Conservation (phyloP, 169 alveolate genomes). For the Perkinsus chesapeaki region DNA sequence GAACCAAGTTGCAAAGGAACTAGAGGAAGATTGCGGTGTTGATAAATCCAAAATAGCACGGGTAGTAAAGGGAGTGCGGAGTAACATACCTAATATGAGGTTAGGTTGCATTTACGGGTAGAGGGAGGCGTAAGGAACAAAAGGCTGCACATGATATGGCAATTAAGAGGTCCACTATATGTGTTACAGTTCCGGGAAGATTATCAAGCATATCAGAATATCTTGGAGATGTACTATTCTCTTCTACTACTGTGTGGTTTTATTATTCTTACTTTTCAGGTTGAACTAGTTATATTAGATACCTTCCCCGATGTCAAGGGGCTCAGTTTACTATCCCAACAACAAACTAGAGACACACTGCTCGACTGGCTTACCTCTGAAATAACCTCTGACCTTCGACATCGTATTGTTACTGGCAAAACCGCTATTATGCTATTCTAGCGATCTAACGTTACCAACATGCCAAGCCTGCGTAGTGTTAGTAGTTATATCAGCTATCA, state of each 20-base stretch:
- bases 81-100: not conserved
- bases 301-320: not conserved
- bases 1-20: not conserved
- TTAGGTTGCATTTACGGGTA: not conserved
- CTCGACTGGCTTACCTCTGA: not conserved
- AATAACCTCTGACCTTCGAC: not conserved
- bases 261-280: not conserved
- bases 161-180: not conserved
- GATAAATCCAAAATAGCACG: not conserved
- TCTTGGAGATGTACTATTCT: not conserved
- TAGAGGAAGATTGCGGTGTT: not conserved
- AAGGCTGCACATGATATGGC: not conserved
- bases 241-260: not conserved
- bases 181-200: not conserved
- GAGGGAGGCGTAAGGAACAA: not conserved
- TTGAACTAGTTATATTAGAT: not conserved
- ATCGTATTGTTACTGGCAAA: not conserved
- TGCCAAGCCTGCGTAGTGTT: not conserved
- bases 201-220: not conserved
- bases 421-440: not conserved
- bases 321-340: not conserved
- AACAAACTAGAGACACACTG: not conserved
- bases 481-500: not conserved
- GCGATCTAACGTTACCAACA: not conserved
- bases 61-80: not conserved